Percentiles rank a stretch among this genome's conserved stretches.
These are phyloP conservation scores for Rubus parviflorus DNA, from an alignment of 306 rosid genomes.

Conservation along the genomic window DNA sequence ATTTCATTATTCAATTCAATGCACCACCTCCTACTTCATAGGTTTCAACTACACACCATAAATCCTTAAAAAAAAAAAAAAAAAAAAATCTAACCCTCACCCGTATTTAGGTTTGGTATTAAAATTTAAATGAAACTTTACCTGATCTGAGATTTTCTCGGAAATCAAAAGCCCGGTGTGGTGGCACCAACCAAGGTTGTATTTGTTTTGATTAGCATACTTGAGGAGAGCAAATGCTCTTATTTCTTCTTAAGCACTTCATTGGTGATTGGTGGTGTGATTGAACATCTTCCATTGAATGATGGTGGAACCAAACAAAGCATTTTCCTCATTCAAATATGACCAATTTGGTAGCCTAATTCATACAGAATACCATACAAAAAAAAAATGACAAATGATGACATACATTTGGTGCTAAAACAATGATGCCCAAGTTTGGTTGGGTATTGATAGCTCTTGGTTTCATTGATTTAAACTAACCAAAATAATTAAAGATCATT, in stretches of 20 bases:
- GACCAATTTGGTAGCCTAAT: neutral
- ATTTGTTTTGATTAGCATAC: neutral
- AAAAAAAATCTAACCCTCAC: too few species aligned
- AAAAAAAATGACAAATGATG: neutral
- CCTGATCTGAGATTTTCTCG: too few species aligned
- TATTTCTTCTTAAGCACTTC: slow-evolving; percentile 11
- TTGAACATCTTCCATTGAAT: neutral
- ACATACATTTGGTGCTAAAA: neutral
- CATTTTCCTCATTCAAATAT: neutral
- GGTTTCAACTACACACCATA: neutral
- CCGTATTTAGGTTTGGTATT: too few species aligned
- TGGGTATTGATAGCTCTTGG: neutral
- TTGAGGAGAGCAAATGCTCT: neutral
- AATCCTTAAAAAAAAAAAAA: too few species aligned
- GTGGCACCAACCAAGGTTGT: neutral
- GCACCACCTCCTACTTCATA: neutral
- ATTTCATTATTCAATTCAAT: slow-evolving; percentile 5
- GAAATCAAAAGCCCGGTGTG: too few species aligned
- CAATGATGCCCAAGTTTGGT: neutral
- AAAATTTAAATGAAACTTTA: too few species aligned
- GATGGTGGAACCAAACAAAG: neutral
- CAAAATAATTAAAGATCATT: neutral
- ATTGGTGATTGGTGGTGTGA: neutral
- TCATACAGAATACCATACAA: neutral
- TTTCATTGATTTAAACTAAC: neutral